Conservation (phyloP, 257 asterid genomes). For the Lantana camara region DNA sequence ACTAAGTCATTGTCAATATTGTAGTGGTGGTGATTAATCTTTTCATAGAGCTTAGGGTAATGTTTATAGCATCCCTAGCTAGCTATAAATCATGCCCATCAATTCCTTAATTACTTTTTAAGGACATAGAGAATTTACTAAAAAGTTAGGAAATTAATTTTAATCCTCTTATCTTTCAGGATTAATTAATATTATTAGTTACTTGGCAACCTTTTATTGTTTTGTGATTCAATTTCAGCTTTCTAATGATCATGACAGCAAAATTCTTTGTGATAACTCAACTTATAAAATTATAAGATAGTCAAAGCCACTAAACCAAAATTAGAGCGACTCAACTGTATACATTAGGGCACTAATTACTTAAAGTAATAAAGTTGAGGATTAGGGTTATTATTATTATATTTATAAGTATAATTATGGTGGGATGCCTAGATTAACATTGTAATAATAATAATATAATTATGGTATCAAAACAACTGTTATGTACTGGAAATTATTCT, state of each 20-base stretch:
- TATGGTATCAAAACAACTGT: conserved; percentile 37
- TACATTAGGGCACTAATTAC: conserved; percentile 8
- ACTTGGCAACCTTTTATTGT: not conserved
- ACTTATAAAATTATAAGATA: conserved; percentile 5
- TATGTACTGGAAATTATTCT: conserved; percentile 34
- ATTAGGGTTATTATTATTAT: conserved; percentile 1
- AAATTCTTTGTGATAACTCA: conserved; percentile 23
- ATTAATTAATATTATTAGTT: too few relatives aligned
- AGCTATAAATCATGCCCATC: not conserved
- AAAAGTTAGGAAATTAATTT: too few relatives aligned
- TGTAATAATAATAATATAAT: conserved; percentile 23
- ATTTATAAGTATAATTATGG: conserved; percentile 26
- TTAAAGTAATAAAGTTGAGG: conserved; percentile 26
- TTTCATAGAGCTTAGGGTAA: too few relatives aligned
- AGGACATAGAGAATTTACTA: too few relatives aligned
- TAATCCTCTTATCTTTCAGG: too few relatives aligned
- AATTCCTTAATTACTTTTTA: conserved; percentile 15
- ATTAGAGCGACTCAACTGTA: too few relatives aligned
- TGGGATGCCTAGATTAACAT: conserved; percentile 33
- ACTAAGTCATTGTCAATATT: too few relatives aligned
- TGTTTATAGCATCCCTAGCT: not conserved
- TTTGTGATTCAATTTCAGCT: conserved; percentile 33
- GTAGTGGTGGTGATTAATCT: too few relatives aligned
- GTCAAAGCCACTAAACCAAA: conserved; percentile 14
- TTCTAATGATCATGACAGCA: conserved; percentile 36